Evolutionary conservation across 352 stramenopile species (phyloP).

Genomic region (Aphanomyces euteiches): DNA sequence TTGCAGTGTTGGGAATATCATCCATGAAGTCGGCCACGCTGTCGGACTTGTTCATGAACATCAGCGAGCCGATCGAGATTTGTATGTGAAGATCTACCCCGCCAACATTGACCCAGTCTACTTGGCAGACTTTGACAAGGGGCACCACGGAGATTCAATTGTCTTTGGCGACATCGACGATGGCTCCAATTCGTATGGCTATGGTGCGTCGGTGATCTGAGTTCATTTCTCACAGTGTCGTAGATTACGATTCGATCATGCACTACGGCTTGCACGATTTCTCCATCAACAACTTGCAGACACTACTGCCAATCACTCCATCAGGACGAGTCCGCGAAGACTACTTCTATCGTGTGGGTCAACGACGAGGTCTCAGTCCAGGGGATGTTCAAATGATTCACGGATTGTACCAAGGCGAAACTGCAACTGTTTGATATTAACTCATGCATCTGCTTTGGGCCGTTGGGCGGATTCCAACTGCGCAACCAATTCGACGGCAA

Average conservation of each 20-base stretch:
- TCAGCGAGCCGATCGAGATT: constrained; percentile 11
- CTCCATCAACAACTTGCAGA: constrained; percentile 14
- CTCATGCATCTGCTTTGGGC: too few relatives aligned
- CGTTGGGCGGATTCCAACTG: not conserved
- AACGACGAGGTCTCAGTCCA: constrained; percentile 10
- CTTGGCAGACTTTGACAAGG: constrained; percentile 22
- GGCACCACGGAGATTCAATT: not conserved
- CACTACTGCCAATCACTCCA: constrained; percentile 6
- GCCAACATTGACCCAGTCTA: constrained; percentile 10
- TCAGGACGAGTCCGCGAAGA: constrained; percentile 4
- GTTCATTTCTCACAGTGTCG: not conserved
- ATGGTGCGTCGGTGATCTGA: not conserved
- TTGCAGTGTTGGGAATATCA: constrained; percentile 16
- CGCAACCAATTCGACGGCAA: constrained; percentile 8
- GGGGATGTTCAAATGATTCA: constrained; percentile 19
- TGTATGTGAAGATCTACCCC: constrained; percentile 13
- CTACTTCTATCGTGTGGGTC: constrained; percentile 16
- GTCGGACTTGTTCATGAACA: constrained; percentile 22
- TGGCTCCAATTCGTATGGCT: constrained; percentile 2
- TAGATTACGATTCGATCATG: constrained; percentile 26
- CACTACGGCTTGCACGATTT: constrained; percentile 19
- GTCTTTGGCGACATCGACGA: constrained; percentile 18
- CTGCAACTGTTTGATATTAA: not conserved
- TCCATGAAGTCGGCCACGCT: constrained; percentile 22
- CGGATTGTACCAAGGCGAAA: constrained; percentile 15